Evolutionary conservation across 1,284 basidiomycete species (phyloP).

Genomic region (Vanrija pseudolonga): DNA sequence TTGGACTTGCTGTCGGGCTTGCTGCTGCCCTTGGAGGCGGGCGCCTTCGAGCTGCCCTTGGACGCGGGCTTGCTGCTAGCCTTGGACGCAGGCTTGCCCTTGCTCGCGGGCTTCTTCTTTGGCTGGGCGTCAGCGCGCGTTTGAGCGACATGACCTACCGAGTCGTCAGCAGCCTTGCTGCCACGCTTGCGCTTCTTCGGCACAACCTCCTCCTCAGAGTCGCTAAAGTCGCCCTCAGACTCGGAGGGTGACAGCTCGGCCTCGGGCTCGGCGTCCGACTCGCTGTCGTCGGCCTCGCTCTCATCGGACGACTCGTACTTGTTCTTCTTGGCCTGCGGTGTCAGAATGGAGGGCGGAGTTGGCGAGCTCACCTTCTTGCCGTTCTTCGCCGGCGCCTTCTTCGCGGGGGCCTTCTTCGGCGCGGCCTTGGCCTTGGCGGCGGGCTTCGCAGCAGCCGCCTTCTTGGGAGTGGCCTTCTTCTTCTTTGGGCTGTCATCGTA

Average conservation of each 20-base stretch:
- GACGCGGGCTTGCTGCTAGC: conserved; percentile 4
- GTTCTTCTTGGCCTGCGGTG: conserved; percentile 49
- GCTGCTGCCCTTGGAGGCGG: conserved; percentile 6
- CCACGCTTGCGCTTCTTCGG: neutral
- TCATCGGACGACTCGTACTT: conserved; percentile 7
- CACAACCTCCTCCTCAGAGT: conserved; percentile 2
- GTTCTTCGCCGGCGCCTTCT: neutral
- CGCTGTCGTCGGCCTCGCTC: conserved; percentile 21
- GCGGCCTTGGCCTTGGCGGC: neutral
- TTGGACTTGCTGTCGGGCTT: conserved; percentile 1
- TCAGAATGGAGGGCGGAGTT: neutral
- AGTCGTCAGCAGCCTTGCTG: neutral
- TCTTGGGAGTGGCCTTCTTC: conserved; percentile 3
- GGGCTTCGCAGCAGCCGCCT: conserved; percentile 3
- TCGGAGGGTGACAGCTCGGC: neutral
- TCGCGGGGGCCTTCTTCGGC: neutral
- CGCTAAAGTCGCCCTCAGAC: conserved; percentile 7
- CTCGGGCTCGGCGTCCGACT: conserved; percentile 11
- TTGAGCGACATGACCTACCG: neutral
- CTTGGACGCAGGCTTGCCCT: conserved; percentile 4
- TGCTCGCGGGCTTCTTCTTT: conserved; percentile 1
- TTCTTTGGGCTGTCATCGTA: conserved; percentile 9
- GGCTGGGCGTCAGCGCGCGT: neutral
- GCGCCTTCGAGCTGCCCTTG: conserved; percentile 4
- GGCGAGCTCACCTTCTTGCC: neutral